phyloP scores from a whole-genome alignment of 176 grass and related monocot species.

The Thalia dealbata region DNA sequence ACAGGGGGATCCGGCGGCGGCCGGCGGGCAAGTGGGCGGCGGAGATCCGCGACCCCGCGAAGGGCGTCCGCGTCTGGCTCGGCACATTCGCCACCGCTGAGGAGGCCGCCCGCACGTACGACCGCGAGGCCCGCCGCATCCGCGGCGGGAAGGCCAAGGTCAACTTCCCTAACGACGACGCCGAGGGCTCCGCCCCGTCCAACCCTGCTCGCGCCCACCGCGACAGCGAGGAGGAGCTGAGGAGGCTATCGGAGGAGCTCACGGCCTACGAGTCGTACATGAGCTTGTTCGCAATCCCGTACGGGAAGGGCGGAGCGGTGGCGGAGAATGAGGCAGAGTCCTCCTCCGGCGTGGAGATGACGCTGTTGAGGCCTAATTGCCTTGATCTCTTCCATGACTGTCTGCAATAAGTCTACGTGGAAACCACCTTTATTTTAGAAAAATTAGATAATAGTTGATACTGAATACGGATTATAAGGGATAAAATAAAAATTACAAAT shows the following conservation, averaged over 20 bases:
- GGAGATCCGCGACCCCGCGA: conserved; percentile 46
- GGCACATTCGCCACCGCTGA: conserved; percentile 80
- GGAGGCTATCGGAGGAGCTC: conserved; percentile 68
- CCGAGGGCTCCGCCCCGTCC: not conserved
- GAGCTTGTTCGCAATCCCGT: conserved; percentile 70
- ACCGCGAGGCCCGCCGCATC: conserved; percentile 66
- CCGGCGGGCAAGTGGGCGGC: conserved; percentile 55
- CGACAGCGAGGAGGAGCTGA: conserved; percentile 27
- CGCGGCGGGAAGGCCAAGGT: conserved; percentile 73
- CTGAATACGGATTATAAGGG: no score
- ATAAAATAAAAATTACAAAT: no score
- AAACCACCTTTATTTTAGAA: no score
- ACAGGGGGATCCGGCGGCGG: conserved; percentile 65
- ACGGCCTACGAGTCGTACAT: conserved; percentile 83
- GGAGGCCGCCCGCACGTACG: conserved; percentile 75
- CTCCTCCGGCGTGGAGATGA: not conserved
- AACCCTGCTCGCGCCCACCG: not conserved
- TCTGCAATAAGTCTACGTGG: no score
- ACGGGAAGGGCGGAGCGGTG: conserved; percentile 56
- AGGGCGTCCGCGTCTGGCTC: conserved; percentile 94
- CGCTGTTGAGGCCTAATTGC: not conserved
- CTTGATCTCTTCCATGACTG: not conserved
- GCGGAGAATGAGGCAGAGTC: not conserved
- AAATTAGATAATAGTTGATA: no score
- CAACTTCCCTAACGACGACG: conserved; percentile 72